Base-by-base conservation (phyloP, 1,284 basidiomycete genomes). In the Neonothopanus nambi region DNA sequence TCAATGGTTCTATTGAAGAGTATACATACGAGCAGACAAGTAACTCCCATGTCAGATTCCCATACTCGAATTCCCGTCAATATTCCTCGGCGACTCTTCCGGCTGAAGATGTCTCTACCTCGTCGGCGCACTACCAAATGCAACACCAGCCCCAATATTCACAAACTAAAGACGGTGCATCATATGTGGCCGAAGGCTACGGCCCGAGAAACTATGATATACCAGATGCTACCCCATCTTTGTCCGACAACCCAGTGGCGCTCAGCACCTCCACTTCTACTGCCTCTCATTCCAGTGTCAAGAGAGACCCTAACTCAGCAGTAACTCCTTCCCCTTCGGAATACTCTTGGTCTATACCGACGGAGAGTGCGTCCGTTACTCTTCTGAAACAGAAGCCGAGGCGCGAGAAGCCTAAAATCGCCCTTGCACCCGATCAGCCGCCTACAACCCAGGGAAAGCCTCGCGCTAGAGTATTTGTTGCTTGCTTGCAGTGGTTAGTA, bases 401-500 rank as follows among this genome's bases (percentile, higher is more conserved):
- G 35, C 80, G 78, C 52, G 80, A 84, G 64, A 87, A 84, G 59
- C 75, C 77, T 23, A 79, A 68, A 44, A 84, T 89, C 48, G 79
- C 81, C 44, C 77, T 87, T 42, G 80, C 85, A 1, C 74, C 84
- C 9, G 82, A 86, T 62, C 87, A 90, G 60, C 88, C 87, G 13
- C 79, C 84, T 37, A 90, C 87, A 2, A 87, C 86, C 0, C 86
- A 89, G 66, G 87, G 87, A 12, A 87, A 80, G 60, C 82, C 79
- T 21, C 77, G 87, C 17, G 78, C 81, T 23, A 77, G 88, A 43
- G 88, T 90, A n/a, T 90, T 82, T 61, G 84, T 90, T 36, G 87
- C 88, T 33, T 90, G 87, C 65, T 42, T 84, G 13, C 88, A 89
- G 68, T 90, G 87, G 88, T 87, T 55, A 45, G 78, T 70, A 30